A percentile compares a stretch with the other conserved stretches of the same genome.
Evolutionary conservation across 257 asterid genomes (phyloP).

Genomic region (Dorcoceras hygrometricum): DNA sequence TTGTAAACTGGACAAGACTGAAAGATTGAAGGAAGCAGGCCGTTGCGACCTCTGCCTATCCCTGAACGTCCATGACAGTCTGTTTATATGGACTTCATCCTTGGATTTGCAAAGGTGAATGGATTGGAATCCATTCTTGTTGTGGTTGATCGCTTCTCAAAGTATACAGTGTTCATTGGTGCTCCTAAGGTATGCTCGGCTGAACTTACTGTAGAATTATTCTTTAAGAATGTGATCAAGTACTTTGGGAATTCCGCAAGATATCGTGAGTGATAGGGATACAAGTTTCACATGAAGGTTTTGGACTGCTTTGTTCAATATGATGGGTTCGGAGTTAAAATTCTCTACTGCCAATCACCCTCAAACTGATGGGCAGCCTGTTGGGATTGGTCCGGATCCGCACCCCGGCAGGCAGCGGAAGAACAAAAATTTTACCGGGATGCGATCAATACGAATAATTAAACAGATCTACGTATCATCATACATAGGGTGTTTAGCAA

Average conservation of each 20-base stretch:
- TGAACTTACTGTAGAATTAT: not conserved
- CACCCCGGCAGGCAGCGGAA: too few species aligned
- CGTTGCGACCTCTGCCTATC: slow-evolving; percentile 1
- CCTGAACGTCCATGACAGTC: not conserved
- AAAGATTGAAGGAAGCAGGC: not conserved
- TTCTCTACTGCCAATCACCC: not conserved
- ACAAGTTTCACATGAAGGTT: not conserved
- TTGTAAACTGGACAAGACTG: slow-evolving; percentile 14
- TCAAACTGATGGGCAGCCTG: not conserved
- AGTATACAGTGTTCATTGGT: too few species aligned
- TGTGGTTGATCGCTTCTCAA: too few species aligned
- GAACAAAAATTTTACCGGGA: too few species aligned
- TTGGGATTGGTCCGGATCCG: too few species aligned
- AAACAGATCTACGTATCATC: too few species aligned
- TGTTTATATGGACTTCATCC: slow-evolving; percentile 13
- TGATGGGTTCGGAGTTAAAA: not conserved
- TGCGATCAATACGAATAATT: too few species aligned
- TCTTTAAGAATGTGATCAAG: slow-evolving; percentile 10
- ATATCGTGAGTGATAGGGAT: not conserved
- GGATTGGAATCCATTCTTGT: too few species aligned
- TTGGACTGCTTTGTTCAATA: not conserved
- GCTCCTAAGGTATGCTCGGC: not conserved
- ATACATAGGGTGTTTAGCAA: too few species aligned
- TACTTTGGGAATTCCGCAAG: slow-evolving; percentile 1
- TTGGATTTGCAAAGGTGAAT: too few species aligned